phyloP scores from a whole-genome alignment of 345 rosid species.

The Gossypium ekmanianum region DNA sequence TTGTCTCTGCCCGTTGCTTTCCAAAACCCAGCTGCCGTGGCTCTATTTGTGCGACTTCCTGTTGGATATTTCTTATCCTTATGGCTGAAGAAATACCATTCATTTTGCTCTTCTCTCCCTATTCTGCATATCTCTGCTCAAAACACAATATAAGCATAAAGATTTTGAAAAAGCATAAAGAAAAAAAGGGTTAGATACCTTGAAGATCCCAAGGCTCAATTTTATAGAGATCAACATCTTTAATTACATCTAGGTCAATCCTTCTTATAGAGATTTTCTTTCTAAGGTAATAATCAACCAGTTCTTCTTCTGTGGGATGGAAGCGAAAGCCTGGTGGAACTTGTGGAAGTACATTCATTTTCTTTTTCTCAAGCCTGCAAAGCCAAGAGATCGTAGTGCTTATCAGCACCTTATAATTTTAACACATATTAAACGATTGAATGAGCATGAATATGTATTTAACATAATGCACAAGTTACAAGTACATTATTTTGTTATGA shows the following conservation, averaged over 20 bases:
- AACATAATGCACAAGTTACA: too few species aligned
- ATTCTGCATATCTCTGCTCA: slow-evolving; percentile 66
- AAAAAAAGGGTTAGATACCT: slow-evolving; percentile 33
- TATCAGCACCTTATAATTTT: not conserved
- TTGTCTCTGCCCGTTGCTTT: slow-evolving; percentile 99
- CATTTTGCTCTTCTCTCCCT: slow-evolving; percentile 80
- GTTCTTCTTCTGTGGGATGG: too few species aligned
- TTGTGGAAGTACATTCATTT: slow-evolving; percentile 45
- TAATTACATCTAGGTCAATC: too few species aligned
- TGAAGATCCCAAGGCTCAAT: slow-evolving; percentile 87
- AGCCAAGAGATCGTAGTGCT: not conserved
- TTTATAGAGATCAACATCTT: slow-evolving; percentile 73
- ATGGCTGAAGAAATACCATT: slow-evolving; percentile 97
- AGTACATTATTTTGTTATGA: too few species aligned
- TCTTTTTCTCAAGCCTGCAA: slow-evolving; percentile 17
- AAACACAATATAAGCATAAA: too few species aligned
- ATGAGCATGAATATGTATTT: too few species aligned
- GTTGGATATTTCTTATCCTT: slow-evolving; percentile 97
- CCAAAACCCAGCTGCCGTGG: slow-evolving; percentile 97
- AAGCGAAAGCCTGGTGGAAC: slow-evolving; percentile 37
- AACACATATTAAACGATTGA: not conserved
- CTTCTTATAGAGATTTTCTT: too few species aligned
- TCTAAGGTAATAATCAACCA: too few species aligned
- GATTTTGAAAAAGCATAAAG: not conserved
- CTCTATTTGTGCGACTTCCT: slow-evolving; percentile 95